Base-by-base conservation (phyloP, 208 protist species). In the Naegleria lovaniensis region DNA sequence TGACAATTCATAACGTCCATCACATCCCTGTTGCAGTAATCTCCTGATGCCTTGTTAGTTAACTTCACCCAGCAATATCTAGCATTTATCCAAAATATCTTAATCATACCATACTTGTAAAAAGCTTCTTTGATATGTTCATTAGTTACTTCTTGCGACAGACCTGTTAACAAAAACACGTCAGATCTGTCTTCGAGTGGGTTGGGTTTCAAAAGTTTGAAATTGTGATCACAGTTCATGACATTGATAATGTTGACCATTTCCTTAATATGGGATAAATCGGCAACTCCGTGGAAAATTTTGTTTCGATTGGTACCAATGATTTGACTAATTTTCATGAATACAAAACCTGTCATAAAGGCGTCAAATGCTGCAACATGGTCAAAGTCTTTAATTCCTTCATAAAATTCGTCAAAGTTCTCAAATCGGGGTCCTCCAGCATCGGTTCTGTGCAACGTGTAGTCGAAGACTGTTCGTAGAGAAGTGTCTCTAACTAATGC, bases 291-390 rank as follows among this genome's bases (percentile, higher is more conserved):
- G 11, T n/a, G 43, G 13, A 38, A 87, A 36, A 52, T 4, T 22
- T 40, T 52, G n/a, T 52, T 87, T 52, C 41, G 0, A 15, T 87
- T 52, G 29, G 36, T 87, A 16, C 40, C 85, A 89, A 89, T 67
- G 48, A 41, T 36, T 6, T 89, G n/a, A 1, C 36, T 48, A 3
- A 89, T 40, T 89, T 40, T 55, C 38, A 75, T 41, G 29, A 67
- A 89, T n/a, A 67, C 33, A 67, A 40, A 89, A 89, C 85, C 85
- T 19, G 85, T 89, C 85, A 89, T 67, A 3, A 67, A 67, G 5
- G 85, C 41, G 67, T 89, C 85, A 38, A 38, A 67, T 41, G 25
- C 85, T n/a, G 85, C 41, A 29, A n/a, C 22, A 29, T 89, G 41
- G 51, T 25, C 5, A 29, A 33, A 40, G 36, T 87, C 11, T 33